Evolutionary conservation across 106 monocot genomes (phyloP).

Genomic region (Ottelia alismoides): DNA sequence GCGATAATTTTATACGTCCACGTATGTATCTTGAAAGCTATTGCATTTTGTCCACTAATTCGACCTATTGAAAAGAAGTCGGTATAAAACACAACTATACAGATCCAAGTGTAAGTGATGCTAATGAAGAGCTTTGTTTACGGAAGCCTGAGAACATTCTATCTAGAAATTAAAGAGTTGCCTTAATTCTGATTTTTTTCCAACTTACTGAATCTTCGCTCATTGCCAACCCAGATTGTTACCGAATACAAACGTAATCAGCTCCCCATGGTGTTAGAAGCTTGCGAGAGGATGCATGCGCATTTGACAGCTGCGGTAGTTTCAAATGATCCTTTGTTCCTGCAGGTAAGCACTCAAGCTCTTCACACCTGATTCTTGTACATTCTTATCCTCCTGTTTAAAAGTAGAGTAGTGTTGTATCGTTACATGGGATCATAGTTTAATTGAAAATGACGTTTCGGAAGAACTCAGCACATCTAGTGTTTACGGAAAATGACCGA

Average conservation of each 20-base stretch:
- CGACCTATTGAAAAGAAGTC: too few species aligned
- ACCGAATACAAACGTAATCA: slow-evolving; percentile 63
- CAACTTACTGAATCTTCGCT: not conserved
- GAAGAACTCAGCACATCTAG: too few species aligned
- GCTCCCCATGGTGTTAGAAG: slow-evolving; percentile 64
- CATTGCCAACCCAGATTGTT: slow-evolving; percentile 42
- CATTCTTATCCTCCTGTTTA: not conserved
- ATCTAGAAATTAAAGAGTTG: not conserved
- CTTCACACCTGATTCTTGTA: too few species aligned
- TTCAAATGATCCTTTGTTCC: slow-evolving; percentile 80
- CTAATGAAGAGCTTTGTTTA: too few species aligned
- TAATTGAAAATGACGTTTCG: too few species aligned
- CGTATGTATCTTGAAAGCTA: too few species aligned
- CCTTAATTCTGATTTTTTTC: not conserved
- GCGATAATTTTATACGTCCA: too few species aligned
- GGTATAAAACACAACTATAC: too few species aligned
- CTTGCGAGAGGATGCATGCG: slow-evolving; percentile 89
- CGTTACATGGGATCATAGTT: too few species aligned
- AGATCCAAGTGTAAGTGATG: too few species aligned
- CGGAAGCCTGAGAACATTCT: not conserved
- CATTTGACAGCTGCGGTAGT: slow-evolving; percentile 97
- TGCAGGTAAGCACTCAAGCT: slow-evolving; percentile 44
- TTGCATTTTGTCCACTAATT: too few species aligned
- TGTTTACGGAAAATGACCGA: too few species aligned
- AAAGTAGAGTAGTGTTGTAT: not conserved